Percentiles rank a stretch among this genome's conserved stretches.
phyloP scores from a whole-genome alignment of 495 filamentous ascomycete genomes.

The Podospora australis region DNA sequence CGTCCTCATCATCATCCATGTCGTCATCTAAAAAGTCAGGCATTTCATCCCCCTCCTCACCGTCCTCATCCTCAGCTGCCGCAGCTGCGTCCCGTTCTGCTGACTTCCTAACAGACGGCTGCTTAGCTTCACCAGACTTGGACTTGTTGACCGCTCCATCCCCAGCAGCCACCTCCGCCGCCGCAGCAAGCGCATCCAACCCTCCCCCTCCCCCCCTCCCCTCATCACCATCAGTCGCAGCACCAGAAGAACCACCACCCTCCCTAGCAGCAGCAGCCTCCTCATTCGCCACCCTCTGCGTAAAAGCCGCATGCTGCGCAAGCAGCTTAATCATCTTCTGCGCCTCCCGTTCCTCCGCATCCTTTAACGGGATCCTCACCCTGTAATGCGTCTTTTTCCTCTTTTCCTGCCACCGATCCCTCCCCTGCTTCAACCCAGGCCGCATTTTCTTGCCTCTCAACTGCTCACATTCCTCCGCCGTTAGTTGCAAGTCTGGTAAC shows the following conservation, averaged over 20 bases:
- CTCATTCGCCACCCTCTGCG: conserved; percentile 1
- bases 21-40: background rate
- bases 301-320: background rate
- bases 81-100: background rate
- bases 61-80: conserved; percentile 5
- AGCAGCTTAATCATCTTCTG: conserved; percentile 28
- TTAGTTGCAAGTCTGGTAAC: conserved; percentile 47
- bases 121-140: background rate
- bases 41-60: background rate
- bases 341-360: conserved; percentile 26
- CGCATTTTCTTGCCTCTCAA: conserved; percentile 23
- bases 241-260: too few relatives aligned
- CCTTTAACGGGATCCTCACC: conserved; percentile 36
- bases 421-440: conserved; percentile 16
- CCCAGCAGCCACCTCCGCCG: background rate
- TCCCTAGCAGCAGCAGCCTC: background rate
- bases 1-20: conserved; percentile 6
- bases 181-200: background rate
- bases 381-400: conserved; percentile 24
- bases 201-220: too few relatives aligned
- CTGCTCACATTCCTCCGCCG: conserved; percentile 33
- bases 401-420: conserved; percentile 20
- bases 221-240: too few relatives aligned
- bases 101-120: too few relatives aligned
- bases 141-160: conserved; percentile 3